A percentile compares a stretch with the other conserved stretches of the same genome.
Evolutionary conservation across 352 stramenopile species (phyloP).

Genomic region (Blastocystis sp.): DNA sequence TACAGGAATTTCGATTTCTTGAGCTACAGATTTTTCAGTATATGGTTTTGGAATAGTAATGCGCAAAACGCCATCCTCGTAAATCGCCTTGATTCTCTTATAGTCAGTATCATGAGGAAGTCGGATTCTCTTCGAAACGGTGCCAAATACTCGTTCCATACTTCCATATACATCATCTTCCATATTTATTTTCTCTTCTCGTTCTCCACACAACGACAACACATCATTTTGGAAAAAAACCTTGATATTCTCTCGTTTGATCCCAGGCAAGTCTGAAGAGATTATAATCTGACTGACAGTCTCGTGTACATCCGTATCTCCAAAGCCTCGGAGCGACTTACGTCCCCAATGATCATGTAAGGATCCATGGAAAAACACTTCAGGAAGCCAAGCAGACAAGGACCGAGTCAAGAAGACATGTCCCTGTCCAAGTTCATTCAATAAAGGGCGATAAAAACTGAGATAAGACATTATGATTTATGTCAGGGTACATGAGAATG

Average conservation of each 20-base stretch:
- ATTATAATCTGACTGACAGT: background rate
- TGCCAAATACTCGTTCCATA: conserved; percentile 10
- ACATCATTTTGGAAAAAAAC: background rate
- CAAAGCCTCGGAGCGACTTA: conserved; percentile 8
- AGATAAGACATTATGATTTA: background rate
- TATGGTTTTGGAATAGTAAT: conserved; percentile 8
- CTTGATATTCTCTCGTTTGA: background rate
- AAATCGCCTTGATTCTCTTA: background rate
- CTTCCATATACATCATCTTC: conserved; percentile 1
- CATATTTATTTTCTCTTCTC: background rate
- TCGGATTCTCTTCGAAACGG: background rate
- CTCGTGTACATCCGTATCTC: conserved; percentile 35
- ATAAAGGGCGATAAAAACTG: conserved; percentile 22
- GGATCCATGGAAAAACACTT: background rate
- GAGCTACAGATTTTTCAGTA: background rate
- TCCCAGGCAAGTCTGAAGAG: conserved; percentile 9
- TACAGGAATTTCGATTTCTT: conserved; percentile 21
- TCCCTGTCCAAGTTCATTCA: background rate
- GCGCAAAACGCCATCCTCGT: background rate
- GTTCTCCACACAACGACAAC: background rate
- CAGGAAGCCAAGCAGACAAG: background rate
- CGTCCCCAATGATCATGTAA: conserved; percentile 36
- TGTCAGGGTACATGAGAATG: background rate
- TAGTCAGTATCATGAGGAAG: background rate
- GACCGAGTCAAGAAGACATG: background rate